These are phyloP conservation scores for Marchantia paleacea DNA, from an alignment of 225 moss, liverwort and hornwort genomes.

Conservation along the genomic window DNA sequence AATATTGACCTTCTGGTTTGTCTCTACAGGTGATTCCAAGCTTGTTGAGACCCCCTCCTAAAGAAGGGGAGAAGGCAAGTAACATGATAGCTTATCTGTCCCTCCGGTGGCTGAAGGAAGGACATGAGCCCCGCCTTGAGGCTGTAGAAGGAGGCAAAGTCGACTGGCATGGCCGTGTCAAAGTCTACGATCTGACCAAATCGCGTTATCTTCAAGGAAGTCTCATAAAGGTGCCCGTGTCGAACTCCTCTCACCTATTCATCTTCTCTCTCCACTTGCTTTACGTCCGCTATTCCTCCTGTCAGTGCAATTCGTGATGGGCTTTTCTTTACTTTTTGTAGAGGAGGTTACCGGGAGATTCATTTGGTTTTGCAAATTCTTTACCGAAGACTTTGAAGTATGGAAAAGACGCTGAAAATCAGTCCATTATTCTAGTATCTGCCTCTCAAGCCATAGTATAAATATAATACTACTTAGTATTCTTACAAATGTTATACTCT, in stretches of 20 bases:
- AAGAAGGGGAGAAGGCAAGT: conserved; percentile 33
- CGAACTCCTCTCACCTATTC: not conserved
- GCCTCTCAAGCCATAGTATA: no score
- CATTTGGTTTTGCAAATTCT: no score
- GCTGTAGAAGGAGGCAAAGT: not conserved
- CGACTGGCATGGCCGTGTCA: conserved; percentile 11
- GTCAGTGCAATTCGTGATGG: no score
- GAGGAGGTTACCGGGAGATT: no score
- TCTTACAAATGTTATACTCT: not conserved
- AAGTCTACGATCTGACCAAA: conserved; percentile 46
- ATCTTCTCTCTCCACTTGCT: not conserved
- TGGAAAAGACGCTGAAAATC: no score
- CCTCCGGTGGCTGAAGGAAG: conserved; percentile 48
- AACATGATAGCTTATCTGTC: conserved; percentile 55
- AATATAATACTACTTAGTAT: no score
- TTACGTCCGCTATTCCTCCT: no score
- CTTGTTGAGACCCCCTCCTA: conserved; percentile 37
- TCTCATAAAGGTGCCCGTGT: conserved; percentile 53
- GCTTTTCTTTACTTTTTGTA: no score
- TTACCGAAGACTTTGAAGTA: no score
- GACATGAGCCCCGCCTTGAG: not conserved
- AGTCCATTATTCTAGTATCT: no score
- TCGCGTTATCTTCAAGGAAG: conserved; percentile 47
- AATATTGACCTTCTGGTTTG: not conserved
- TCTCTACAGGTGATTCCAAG: conserved; percentile 54